Evolutionary conservation across 371 early-diverging fungal species (phyloP), one percentile per base, ranked within the genome.

Genomic region (Mucor plumbeus): DNA sequence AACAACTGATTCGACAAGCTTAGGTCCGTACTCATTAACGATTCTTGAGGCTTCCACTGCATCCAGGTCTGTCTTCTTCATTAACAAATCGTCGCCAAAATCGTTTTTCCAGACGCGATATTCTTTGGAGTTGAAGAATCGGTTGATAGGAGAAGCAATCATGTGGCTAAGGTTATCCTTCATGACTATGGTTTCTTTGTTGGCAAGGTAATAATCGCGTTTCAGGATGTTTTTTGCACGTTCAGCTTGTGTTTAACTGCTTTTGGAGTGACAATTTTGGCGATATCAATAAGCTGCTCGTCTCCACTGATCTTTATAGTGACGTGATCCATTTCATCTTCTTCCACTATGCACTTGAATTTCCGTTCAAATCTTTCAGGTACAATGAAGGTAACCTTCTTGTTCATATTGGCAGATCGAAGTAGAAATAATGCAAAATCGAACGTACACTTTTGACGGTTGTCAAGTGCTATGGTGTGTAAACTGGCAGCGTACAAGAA

Each of bases 351-450:
- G 41, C 5, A 64, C 31, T 41, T 57, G 64, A 64, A 57, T 44
- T 44, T 64, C 47, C 43, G 41, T 43, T 64, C 57, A 64, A 64
- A 64, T 57, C n/a, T 8, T 44, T 64, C 36, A 64, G 64, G 44
- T 35, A 54, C 35, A 64, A 64, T 36, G 44, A 47, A 57, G 44
- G 58, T 57, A 17, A 64, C 47, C 36, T 43, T 44, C 58, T 57
- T 64, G 48, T 57, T 64, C 47, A 13, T 36, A 47, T 34, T 43
- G 17, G 15, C 47, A 36, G 58, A 64, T 64, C 36, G 58, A 57
- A 64, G 58, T 19, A 64, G 10, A 64, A 64, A 44, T 10, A 64
- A 57, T 34, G 36, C 47, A 57, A 57, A 64, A 57, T 44, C 36
- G 36, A 64, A 64, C 11, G 64, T 34, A 35, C 57, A 57, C 35